Conservation (phyloP, 1,284 basidiomycete species). For the Volvariella volvacea region DNA sequence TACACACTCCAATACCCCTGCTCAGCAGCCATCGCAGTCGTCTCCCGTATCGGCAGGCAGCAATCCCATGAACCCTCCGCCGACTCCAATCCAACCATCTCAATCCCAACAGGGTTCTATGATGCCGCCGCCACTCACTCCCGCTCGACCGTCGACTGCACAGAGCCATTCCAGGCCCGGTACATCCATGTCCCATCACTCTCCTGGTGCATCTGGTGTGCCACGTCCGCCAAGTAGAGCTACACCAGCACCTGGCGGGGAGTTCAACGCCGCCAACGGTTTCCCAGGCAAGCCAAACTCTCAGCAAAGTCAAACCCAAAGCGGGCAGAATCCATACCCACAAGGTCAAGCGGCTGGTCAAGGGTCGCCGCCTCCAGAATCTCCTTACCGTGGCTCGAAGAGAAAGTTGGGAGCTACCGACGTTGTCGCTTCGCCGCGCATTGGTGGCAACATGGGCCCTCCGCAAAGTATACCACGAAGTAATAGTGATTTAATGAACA, state of each 20-base stretch:
- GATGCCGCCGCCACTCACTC: constrained; percentile 20
- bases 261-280: constrained; percentile 3
- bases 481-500: constrained; percentile 5
- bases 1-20: neutral
- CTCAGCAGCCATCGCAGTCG: neutral
- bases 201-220: constrained; percentile 15
- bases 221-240: constrained; percentile 7
- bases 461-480: constrained; percentile 1
- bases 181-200: constrained; percentile 27
- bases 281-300: constrained; percentile 6
- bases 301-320: constrained; percentile 6
- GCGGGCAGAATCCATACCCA: constrained; percentile 4
- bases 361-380: constrained; percentile 17
- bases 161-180: constrained; percentile 23
- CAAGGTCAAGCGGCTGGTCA: constrained; percentile 8
- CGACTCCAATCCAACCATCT: constrained; percentile 8
- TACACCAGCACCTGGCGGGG: constrained; percentile 9
- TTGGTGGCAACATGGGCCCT: constrained; percentile 8
- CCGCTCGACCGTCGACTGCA: constrained; percentile 21
- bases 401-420: constrained; percentile 14
- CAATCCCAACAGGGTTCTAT: constrained; percentile 11
- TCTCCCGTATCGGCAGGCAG: constrained; percentile 1
- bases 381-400: constrained; percentile 20
- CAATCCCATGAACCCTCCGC: neutral
- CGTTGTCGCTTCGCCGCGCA: constrained; percentile 9